phyloP scores from a whole-genome alignment of 768 basidiomycete species.

The Suillus bovinus region DNA sequence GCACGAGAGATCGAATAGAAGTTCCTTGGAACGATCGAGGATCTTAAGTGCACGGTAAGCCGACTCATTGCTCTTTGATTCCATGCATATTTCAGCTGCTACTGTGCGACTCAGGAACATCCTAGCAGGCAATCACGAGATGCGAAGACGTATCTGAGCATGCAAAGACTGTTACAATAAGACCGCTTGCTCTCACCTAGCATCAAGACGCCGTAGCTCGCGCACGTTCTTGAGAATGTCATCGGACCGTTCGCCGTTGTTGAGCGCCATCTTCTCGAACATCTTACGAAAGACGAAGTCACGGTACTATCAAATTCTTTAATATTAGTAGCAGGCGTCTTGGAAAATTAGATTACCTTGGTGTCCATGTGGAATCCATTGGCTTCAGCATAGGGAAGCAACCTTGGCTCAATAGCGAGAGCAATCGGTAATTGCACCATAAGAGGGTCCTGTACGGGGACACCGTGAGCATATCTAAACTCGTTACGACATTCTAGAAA shows the following conservation, averaged over 20 bases:
- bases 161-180: not conserved
- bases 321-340: constrained; percentile 5
- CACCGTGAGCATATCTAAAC: constrained; percentile 11
- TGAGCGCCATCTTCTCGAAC: constrained; percentile 58
- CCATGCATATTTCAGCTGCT: constrained; percentile 84
- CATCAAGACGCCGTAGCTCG: constrained; percentile 69
- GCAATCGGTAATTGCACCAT: constrained; percentile 77
- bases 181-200: constrained; percentile 45
- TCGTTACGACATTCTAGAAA: constrained; percentile 1
- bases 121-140: constrained; percentile 35
- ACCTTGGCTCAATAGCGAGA: constrained; percentile 72
- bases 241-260: constrained; percentile 53
- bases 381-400: constrained; percentile 67
- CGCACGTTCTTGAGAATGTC: constrained; percentile 72
- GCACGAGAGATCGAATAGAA: constrained; percentile 70
- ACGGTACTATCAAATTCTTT: constrained; percentile 53
- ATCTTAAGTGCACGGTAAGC: constrained; percentile 70
- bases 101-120: constrained; percentile 85
- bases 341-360: constrained; percentile 46
- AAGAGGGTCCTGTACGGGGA: constrained; percentile 62
- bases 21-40: constrained; percentile 61
- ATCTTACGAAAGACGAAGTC: constrained; percentile 88
- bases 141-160: constrained; percentile 10
- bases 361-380: constrained; percentile 82
- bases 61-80: constrained; percentile 67